Percentiles rank a stretch among this genome's conserved stretches.
Evolutionary conservation across 2,329 filamentous ascomycete genomes (phyloP).

Genomic region (Juglanconis sp.): DNA sequence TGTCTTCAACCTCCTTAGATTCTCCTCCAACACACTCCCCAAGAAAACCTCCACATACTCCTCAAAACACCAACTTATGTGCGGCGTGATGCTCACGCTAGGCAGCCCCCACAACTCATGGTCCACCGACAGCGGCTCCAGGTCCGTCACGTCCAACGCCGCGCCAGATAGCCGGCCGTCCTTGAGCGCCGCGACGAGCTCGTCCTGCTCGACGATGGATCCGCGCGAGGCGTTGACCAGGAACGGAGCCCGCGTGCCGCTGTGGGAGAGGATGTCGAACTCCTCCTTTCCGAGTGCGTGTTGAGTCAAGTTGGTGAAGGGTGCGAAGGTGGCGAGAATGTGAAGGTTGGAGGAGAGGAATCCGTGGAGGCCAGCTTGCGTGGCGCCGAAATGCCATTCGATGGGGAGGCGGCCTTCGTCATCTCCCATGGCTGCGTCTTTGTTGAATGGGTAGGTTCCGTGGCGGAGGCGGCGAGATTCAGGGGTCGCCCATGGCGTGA

Average conservation of each 20-base stretch:
- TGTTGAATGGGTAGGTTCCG: neutral
- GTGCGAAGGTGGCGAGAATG: constrained; percentile 8
- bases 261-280: constrained; percentile 1
- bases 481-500: constrained; percentile 3
- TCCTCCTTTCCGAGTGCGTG: neutral
- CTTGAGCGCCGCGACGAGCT: constrained; percentile 8
- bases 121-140: constrained; percentile 5
- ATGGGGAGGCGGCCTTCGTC: neutral
- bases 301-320: neutral
- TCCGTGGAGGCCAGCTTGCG: neutral
- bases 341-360: constrained; percentile 7
- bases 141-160: constrained; percentile 6
- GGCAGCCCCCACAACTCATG: constrained; percentile 6
- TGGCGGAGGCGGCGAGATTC: neutral
- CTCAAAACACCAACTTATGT: constrained; percentile 8
- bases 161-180: constrained; percentile 4
- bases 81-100: constrained; percentile 10
- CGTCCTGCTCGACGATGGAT: constrained; percentile 1
- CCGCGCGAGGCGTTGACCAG: constrained; percentile 8
- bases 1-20: neutral
- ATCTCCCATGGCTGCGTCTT: neutral
- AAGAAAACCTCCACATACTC: constrained; percentile 4
- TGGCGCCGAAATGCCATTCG: constrained; percentile 7
- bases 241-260: neutral
- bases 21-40: constrained; percentile 2